Percentiles rank a stretch among this genome's conserved stretches.
These are phyloP conservation scores for Leccinum broughii DNA, from an alignment of 768 basidiomycete species.

Conservation along the genomic window DNA sequence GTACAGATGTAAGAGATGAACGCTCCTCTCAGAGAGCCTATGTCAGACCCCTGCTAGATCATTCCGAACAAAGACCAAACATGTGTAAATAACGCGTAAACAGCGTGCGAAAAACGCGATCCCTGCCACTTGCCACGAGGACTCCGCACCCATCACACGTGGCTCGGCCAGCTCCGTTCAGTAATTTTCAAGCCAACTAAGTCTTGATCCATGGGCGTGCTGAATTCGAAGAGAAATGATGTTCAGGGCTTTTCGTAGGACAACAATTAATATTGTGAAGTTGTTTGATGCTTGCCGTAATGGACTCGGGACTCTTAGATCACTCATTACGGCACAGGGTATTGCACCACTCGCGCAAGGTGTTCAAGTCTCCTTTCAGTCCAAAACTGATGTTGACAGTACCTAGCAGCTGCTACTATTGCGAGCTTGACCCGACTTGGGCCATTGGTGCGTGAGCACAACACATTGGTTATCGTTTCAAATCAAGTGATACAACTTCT, in stretches of 20 bases:
- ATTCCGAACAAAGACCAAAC: slow-evolving; percentile 32
- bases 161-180: background rate
- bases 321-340: too few species aligned
- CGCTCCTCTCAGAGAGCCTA: slow-evolving; percentile 1
- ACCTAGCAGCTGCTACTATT: slow-evolving; percentile 14
- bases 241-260: too few species aligned
- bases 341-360: too few species aligned
- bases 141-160: slow-evolving; percentile 16
- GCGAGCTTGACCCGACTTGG: slow-evolving; percentile 48
- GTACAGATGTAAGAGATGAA: slow-evolving; percentile 20
- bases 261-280: too few species aligned
- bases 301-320: too few species aligned
- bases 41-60: background rate
- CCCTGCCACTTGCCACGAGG: slow-evolving; percentile 15
- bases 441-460: slow-evolving; percentile 41
- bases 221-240: too few species aligned
- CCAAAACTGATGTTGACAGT: slow-evolving; percentile 20
- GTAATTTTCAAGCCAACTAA: background rate
- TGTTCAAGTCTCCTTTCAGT: slow-evolving; percentile 22
- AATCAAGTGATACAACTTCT: too few species aligned
- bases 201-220: too few species aligned
- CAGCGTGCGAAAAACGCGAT: slow-evolving; percentile 27
- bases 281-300: too few species aligned
- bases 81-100: slow-evolving; percentile 33
- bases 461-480: too few species aligned